Conservation (phyloP, 106 monocot species). For the Ottelia alismoides region DNA sequence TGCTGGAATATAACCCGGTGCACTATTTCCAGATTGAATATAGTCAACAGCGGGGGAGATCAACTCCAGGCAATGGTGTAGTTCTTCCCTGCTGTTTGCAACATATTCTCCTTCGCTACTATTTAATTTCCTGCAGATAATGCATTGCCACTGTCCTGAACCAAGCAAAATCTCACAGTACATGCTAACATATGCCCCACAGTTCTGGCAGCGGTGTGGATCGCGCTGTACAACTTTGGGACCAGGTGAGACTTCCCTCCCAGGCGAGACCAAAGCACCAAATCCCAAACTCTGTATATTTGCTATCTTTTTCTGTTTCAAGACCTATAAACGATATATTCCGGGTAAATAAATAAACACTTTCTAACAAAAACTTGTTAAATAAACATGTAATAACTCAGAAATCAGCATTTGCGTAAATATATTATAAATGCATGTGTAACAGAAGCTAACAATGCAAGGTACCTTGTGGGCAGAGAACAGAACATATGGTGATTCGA, state of each 20-base stretch:
- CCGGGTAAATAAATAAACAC: constrained; percentile 1
- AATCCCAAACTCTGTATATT: constrained; percentile 82
- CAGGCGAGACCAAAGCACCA: constrained; percentile 88
- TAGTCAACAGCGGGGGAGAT: constrained; percentile 64
- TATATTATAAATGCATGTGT: not conserved
- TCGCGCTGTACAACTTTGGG: constrained; percentile 67
- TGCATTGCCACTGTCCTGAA: constrained; percentile 96
- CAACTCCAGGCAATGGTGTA: constrained; percentile 62
- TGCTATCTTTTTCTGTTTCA: constrained; percentile 65
- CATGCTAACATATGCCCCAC: constrained; percentile 81
- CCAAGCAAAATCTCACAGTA: constrained; percentile 67
- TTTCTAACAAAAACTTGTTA: constrained; percentile 2
- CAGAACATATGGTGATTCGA: constrained; percentile 77
- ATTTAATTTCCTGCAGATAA: constrained; percentile 76
- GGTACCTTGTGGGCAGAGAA: constrained; percentile 93
- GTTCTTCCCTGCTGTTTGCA: constrained; percentile 49
- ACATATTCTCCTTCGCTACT: constrained; percentile 69
- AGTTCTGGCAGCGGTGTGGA: constrained; percentile 78
- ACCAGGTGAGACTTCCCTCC: constrained; percentile 65
- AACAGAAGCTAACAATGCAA: not conserved
- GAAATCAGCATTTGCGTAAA: not conserved
- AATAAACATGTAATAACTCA: not conserved
- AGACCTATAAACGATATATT: constrained; percentile 26
- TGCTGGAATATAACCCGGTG: constrained; percentile 72
- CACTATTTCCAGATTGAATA: constrained; percentile 56